Percentiles rank a stretch among this genome's conserved stretches.
phyloP scores from a whole-genome alignment of 2,329 filamentous ascomycete species.

The Botrytis squamosa region DNA sequence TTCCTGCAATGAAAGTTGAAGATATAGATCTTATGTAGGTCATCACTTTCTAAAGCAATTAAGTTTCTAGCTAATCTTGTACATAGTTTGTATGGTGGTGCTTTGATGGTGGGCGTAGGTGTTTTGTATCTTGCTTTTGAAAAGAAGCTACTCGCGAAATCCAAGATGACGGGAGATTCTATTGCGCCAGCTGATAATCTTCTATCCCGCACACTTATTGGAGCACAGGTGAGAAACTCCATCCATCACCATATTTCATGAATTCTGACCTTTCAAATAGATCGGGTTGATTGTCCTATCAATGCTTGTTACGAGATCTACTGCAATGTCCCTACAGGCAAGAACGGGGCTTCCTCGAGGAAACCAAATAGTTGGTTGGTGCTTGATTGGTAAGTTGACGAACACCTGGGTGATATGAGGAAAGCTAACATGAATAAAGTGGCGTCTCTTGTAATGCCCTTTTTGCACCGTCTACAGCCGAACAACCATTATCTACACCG shows the following conservation, averaged over 20 bases:
- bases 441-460: conserved; percentile 72
- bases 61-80: conserved; percentile 25
- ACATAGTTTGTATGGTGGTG: conserved; percentile 68
- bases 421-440: conserved; percentile 46
- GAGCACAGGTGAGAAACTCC: conserved; percentile 56
- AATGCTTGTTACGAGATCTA: conserved; percentile 84
- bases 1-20: conserved; percentile 85
- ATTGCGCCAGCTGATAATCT: conserved; percentile 43
- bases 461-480: conserved; percentile 76
- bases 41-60: not conserved
- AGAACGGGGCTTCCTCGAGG: conserved; percentile 82
- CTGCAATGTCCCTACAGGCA: conserved; percentile 78
- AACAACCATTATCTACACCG: conserved; percentile 89
- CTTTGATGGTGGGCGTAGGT: conserved; percentile 74
- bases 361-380: conserved; percentile 84
- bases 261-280: conserved; percentile 42
- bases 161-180: conserved; percentile 32
- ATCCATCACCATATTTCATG: not conserved
- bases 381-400: conserved; percentile 62
- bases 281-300: conserved; percentile 76
- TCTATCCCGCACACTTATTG: conserved; percentile 60
- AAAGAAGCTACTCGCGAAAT: conserved; percentile 44
- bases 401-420: conserved; percentile 21
- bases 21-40: conserved; percentile 70
- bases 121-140: conserved; percentile 79